Percentiles rank a stretch among this genome's conserved stretches.
These are phyloP conservation scores for Penicillium decumbens DNA, from an alignment of 2,329 filamentous ascomycete genomes.

Conservation along the genomic window DNA sequence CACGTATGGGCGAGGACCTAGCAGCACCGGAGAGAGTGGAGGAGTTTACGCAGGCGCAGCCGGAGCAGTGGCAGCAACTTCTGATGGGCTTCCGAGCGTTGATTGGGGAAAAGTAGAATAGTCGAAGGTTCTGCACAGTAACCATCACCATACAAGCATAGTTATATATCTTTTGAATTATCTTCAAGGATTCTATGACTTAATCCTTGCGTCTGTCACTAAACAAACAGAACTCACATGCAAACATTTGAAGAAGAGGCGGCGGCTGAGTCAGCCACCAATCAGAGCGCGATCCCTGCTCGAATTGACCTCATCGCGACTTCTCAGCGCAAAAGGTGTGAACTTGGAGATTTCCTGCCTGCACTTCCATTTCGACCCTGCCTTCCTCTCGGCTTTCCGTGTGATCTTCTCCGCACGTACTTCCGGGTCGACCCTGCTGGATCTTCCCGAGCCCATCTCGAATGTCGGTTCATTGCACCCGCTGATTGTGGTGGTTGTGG, in stretches of 20 bases:
- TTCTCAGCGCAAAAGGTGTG: conserved; percentile 19
- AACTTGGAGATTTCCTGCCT: neutral
- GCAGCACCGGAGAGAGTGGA: conserved; percentile 41
- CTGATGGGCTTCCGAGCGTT: conserved; percentile 47
- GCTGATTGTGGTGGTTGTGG: conserved; percentile 20
- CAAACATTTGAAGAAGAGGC: neutral
- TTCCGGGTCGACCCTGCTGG: neutral
- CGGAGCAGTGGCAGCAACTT: conserved; percentile 49
- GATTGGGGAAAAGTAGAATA: conserved; percentile 28
- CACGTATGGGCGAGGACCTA: conserved; percentile 52
- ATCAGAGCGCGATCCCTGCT: conserved; percentile 10
- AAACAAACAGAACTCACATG: neutral
- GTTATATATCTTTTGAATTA: too few species aligned
- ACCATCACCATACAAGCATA: too few species aligned
- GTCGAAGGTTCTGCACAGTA: neutral
- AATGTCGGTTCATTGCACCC: conserved; percentile 15
- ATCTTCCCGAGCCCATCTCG: conserved; percentile 6
- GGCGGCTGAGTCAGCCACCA: conserved; percentile 24
- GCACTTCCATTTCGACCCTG: conserved; percentile 1
- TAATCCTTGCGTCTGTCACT: too few species aligned
- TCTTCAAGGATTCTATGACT: too few species aligned
- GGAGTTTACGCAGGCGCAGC: conserved; percentile 44
- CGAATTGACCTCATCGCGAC: conserved; percentile 28
- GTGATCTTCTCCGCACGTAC: neutral
- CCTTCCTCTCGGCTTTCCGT: neutral